Percentiles rank a stretch among this genome's conserved stretches.
These are phyloP conservation scores for Hibiscus trionum DNA, from an alignment of 345 rosid genomes.

Conservation along the genomic window DNA sequence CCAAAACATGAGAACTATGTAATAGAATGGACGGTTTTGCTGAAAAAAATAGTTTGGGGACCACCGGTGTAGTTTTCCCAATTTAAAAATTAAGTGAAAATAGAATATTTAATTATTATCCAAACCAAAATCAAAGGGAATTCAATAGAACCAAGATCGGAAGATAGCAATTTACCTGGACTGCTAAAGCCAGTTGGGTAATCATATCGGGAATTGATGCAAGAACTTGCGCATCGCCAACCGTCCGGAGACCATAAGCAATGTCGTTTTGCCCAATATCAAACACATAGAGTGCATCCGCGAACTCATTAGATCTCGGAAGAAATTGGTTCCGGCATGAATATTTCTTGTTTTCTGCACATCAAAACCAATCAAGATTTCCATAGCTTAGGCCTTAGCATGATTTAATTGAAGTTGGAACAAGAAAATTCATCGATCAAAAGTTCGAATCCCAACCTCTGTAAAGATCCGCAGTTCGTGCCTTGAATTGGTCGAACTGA, in stretches of 20 bases:
- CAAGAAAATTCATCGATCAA: not conserved
- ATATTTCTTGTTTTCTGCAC: constrained; percentile 1
- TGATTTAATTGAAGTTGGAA: no score
- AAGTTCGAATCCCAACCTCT: constrained; percentile 23
- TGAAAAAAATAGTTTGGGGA: no score
- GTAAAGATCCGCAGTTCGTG: constrained; percentile 46
- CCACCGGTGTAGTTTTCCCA: no score
- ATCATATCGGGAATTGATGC: constrained; percentile 11
- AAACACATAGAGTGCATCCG: constrained; percentile 10
- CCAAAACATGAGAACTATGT: no score
- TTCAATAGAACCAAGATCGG: not conserved
- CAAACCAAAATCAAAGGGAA: no score
- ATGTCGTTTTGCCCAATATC: constrained; percentile 20
- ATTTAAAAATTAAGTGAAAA: no score
- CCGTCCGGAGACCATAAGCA: constrained; percentile 8
- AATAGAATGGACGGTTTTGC: no score
- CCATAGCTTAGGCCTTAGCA: not conserved
- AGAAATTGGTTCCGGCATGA: not conserved
- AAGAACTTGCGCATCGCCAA: constrained; percentile 5
- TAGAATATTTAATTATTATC: no score
- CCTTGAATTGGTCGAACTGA: constrained; percentile 65
- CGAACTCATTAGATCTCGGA: constrained; percentile 14
- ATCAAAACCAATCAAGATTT: not conserved
- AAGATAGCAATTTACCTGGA: constrained; percentile 5
- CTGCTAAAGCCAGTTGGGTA: constrained; percentile 2